phyloP scores from a whole-genome alignment of 1,139 yeast species.

The Tardiomyces digboiensis region DNA sequence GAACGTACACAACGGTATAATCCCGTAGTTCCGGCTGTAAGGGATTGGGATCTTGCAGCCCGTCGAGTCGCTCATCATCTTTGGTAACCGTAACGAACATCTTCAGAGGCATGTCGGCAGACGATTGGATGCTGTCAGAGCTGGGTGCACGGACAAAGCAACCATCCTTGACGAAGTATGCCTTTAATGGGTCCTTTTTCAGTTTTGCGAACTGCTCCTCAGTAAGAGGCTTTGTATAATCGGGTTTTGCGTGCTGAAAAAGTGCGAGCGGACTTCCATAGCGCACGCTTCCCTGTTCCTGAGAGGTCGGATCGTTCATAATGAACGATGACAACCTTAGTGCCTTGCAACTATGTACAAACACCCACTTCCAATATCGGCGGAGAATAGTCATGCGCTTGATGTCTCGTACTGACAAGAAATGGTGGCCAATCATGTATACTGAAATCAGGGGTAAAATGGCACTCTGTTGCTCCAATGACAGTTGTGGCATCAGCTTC shows the following conservation, averaged over 20 bases:
- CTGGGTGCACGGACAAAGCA: slow-evolving; percentile 78
- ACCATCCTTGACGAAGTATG: slow-evolving; percentile 51
- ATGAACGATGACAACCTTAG: slow-evolving; percentile 74
- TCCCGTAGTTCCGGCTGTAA: slow-evolving; percentile 37
- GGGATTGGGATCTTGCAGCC: slow-evolving; percentile 31
- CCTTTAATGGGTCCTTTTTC: slow-evolving; percentile 21
- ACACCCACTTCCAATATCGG: slow-evolving; percentile 53
- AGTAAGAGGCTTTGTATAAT: slow-evolving; percentile 50
- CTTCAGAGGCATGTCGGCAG: slow-evolving; percentile 47
- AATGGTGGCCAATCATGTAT: slow-evolving; percentile 19
- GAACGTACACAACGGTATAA: slow-evolving; percentile 76
- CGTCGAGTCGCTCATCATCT: slow-evolving; percentile 55
- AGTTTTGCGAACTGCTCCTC: slow-evolving; percentile 27
- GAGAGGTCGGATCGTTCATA: slow-evolving; percentile 54
- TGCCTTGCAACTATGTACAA: slow-evolving; percentile 44
- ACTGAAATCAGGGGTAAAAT: slow-evolving; percentile 19
- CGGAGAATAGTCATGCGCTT: slow-evolving; percentile 10
- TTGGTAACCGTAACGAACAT: slow-evolving; percentile 79
- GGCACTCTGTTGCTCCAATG: background rate
- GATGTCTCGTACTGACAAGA: slow-evolving; percentile 9
- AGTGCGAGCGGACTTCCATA: slow-evolving; percentile 45
- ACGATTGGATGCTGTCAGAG: slow-evolving; percentile 48
- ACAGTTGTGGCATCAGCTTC: background rate
- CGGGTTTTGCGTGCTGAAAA: slow-evolving; percentile 39
- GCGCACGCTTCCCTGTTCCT: slow-evolving; percentile 63